Percentiles rank a stretch among this genome's conserved stretches.
These are phyloP conservation scores for Pholiota conissans DNA, from an alignment of 768 basidiomycete genomes.

Conservation along the genomic window DNA sequence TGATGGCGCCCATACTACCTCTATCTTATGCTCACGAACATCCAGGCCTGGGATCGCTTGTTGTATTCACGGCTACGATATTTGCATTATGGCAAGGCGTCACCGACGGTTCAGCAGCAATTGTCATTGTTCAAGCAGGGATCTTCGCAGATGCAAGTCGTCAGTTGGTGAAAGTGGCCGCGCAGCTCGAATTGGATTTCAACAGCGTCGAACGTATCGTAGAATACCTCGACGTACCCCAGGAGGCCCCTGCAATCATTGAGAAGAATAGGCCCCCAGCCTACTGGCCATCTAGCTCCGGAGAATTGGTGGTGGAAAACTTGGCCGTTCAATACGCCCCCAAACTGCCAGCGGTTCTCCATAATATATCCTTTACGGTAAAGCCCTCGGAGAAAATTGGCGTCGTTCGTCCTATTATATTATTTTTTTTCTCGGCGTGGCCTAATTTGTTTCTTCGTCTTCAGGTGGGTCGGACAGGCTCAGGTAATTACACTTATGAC, in stretches of 20 bases:
- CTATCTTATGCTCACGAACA: not conserved
- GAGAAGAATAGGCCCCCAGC: slow-evolving; percentile 62
- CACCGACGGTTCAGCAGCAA: slow-evolving; percentile 60
- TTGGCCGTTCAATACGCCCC: slow-evolving; percentile 64
- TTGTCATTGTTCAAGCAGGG: slow-evolving; percentile 72
- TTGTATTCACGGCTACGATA: slow-evolving; percentile 68
- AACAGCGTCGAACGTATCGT: slow-evolving; percentile 74
- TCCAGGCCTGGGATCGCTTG: slow-evolving; percentile 65
- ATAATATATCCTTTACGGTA: slow-evolving; percentile 57
- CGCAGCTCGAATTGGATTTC: slow-evolving; percentile 72
- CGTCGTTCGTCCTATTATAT: slow-evolving; percentile 42
- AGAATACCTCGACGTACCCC: slow-evolving; percentile 66
- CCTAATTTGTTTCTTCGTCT: not conserved
- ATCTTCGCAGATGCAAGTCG: slow-evolving; percentile 70
- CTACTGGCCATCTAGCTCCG: slow-evolving; percentile 66
- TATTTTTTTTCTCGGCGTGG: not conserved
- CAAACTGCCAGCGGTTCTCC: slow-evolving; percentile 59
- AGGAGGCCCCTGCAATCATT: slow-evolving; percentile 66
- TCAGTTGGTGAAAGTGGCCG: slow-evolving; percentile 63
- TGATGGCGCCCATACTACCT: not conserved
- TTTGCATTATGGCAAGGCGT: slow-evolving; percentile 63
- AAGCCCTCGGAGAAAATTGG: slow-evolving; percentile 68
- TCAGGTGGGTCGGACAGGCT: slow-evolving; percentile 69
- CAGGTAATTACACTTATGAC: slow-evolving; percentile 39
- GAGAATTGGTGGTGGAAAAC: slow-evolving; percentile 57